These are phyloP conservation scores for Halocafeteria seosinensis DNA, from an alignment of 108 stramenopile species.

Conservation along the genomic window DNA sequence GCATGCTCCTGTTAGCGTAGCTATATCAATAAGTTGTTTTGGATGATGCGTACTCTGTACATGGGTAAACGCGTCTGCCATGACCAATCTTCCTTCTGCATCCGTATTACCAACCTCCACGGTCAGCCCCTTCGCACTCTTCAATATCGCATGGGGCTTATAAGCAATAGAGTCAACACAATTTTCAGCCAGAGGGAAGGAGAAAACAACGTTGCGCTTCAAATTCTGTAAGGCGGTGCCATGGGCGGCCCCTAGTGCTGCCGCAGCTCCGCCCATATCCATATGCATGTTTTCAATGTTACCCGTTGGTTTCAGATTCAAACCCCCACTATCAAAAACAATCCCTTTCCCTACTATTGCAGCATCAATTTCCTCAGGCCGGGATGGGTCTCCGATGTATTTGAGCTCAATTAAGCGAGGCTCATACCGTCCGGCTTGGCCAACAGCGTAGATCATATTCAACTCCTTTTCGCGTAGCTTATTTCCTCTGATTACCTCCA, in stretches of 20 bases:
- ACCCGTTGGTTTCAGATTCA: slow-evolving; percentile 81
- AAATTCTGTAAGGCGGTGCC: neutral
- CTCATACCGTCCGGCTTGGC: too few relatives aligned
- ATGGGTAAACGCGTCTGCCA: slow-evolving; percentile 31
- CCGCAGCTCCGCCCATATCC: slow-evolving; percentile 86
- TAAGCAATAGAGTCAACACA: slow-evolving; percentile 1
- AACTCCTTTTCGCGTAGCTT: too few relatives aligned
- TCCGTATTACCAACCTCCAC: slow-evolving; percentile 45
- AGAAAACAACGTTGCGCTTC: slow-evolving; percentile 13
- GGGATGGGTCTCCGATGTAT: too few relatives aligned
- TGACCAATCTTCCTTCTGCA: slow-evolving; percentile 44
- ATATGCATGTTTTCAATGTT: slow-evolving; percentile 99
- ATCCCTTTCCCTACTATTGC: slow-evolving; percentile 82
- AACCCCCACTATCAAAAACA: slow-evolving; percentile 94
- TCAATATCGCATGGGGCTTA: slow-evolving; percentile 15
- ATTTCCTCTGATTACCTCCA: too few relatives aligned
- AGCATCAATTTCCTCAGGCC: too few relatives aligned
- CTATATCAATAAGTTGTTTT: slow-evolving; percentile 29
- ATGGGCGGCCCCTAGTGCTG: slow-evolving; percentile 64
- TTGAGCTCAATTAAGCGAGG: too few relatives aligned
- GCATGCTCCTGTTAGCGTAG: slow-evolving; percentile 52
- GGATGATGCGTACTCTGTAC: neutral
- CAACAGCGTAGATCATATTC: too few relatives aligned
- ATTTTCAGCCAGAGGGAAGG: slow-evolving; percentile 22
- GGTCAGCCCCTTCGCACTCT: slow-evolving; percentile 24